Evolutionary conservation across 1,139 yeast species (phyloP).

Genomic region (Geotrichum carabidarum): DNA sequence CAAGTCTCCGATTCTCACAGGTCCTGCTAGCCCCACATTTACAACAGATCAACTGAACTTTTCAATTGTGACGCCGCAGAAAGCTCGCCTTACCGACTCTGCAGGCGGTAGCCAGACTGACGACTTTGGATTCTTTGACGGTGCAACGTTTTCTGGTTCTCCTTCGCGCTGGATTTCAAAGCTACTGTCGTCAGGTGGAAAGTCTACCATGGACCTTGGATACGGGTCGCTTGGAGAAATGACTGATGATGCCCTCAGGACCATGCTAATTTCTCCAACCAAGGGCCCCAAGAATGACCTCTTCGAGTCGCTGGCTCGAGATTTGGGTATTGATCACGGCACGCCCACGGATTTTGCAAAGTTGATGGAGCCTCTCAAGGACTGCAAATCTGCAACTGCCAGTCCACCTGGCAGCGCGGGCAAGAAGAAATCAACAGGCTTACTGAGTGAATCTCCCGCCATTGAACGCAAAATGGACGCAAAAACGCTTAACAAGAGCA

Average conservation of each 20-base stretch:
- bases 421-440: background rate
- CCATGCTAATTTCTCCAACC: slow-evolving; percentile 14
- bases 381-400: background rate
- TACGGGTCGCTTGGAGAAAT: slow-evolving; percentile 1
- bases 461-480: background rate
- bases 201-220: background rate
- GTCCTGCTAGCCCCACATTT: background rate
- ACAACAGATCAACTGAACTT: slow-evolving; percentile 4
- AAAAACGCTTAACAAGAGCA: background rate
- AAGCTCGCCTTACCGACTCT: background rate
- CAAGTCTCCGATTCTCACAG: background rate
- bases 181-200: slow-evolving; percentile 10
- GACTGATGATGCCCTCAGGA: slow-evolving; percentile 7
- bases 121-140: slow-evolving; percentile 15
- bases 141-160: slow-evolving; percentile 14
- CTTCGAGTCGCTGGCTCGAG: slow-evolving; percentile 3
- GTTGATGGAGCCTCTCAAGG: background rate
- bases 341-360: slow-evolving; percentile 7
- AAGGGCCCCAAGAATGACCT: slow-evolving; percentile 5
- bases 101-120: background rate
- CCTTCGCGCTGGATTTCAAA: slow-evolving; percentile 16
- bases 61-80: slow-evolving; percentile 6
- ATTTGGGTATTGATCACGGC: slow-evolving; percentile 1
- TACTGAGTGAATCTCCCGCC: slow-evolving; percentile 1
- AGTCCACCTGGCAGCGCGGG: background rate